Evolutionary conservation across 1,139 yeast genomes (phyloP), one percentile per base, ranked within the genome.

Genomic region (Hansenula anomala): DNA sequence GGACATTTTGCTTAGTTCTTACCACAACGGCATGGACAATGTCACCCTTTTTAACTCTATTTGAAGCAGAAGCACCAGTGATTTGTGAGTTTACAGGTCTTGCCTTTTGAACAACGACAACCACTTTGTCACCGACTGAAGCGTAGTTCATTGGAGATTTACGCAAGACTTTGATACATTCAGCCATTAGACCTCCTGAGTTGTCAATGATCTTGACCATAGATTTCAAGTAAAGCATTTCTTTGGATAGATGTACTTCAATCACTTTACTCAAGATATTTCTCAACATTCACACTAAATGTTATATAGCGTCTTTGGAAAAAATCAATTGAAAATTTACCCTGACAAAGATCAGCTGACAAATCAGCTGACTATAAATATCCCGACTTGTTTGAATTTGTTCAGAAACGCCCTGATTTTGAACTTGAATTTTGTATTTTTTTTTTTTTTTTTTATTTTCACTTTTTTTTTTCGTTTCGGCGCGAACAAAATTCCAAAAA

Each of bases 11-110:
- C 64, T 82, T 88, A 3, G 97, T 88, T 60, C 98, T 81, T 18
- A 89, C 97, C 33, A 92, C 86, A 20, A 92, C 90, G 7, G 97
- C 99, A 59, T 95, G 95, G 46, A 95, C 83, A 38, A 92, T 88
- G 56, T 92, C 98, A 55, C 97, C 96, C 64, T 95, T 83, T 63
- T 90, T 87, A 33, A 90, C 96, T 60, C 94, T 73, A 60, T 85
- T 87, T 34, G 77, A 72, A 38, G 85, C 80, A 11, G 85, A 70
- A 39, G 85, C 79, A 42, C 87, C 88, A 2, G 84, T 75, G 41
- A 79, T 71, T 41, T 72, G 78, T 27, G 80, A 69, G 37, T 72
- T 67, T 44, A 79, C 59, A 11, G 96, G 90, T 56, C 78, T 80
- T 32, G 97, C 96, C 63, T 88, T 85, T 61, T 94, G 94, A 34